Base-by-base conservation (phyloP, 352 stramenopile genomes). In the Pythium periplocum region DNA sequence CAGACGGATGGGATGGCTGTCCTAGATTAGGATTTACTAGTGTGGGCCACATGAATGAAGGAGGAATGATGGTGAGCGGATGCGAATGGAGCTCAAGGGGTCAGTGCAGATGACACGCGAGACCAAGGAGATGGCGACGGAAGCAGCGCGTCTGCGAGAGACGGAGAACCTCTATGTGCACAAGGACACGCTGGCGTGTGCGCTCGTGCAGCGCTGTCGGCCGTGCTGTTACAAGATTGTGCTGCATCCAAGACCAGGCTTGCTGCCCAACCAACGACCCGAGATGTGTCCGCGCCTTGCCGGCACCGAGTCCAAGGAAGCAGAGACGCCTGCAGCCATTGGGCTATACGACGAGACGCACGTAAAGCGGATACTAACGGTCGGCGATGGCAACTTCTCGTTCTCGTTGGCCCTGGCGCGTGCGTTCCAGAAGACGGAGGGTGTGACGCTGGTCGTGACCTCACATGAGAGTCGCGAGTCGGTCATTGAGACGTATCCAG, bases 321-420 rank as follows among this genome's bases (percentile, higher is more conserved):
- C 47, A 3, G 44, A 59, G 2, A 42, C 38, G 38, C 7, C 7
- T 8, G 38, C 38, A 12, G 26, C 41, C 32, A 71, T 88, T 11
- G 80, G 78, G 0, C 65, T 93, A 17, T 93, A 90, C 50, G 68
- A 87, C 47, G 69, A 71, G 1, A n/a, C 34, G 0, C 46, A 68
- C 9, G 47, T 81, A 11, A 68, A 76, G 55, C 62, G 68, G 12
- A 74, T 98, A 2, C 61, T 98, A 35, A 98, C 90, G 0, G 78
- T 99, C 2, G 96, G 96, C 11, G 96, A 99, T 65, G 96, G 96
- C 44, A 97, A 99, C 76, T 97, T 98, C 55, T 96, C 93, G 2
- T 98, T 96, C 69, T 98, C 93, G 32, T 65, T 97, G 38, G 90
- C 90, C 39, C 67, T 98, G 3, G 82, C 90, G 6, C 71, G 79